Conservation (phyloP, 768 basidiomycete genomes). For the Leccinum truebloodii region DNA sequence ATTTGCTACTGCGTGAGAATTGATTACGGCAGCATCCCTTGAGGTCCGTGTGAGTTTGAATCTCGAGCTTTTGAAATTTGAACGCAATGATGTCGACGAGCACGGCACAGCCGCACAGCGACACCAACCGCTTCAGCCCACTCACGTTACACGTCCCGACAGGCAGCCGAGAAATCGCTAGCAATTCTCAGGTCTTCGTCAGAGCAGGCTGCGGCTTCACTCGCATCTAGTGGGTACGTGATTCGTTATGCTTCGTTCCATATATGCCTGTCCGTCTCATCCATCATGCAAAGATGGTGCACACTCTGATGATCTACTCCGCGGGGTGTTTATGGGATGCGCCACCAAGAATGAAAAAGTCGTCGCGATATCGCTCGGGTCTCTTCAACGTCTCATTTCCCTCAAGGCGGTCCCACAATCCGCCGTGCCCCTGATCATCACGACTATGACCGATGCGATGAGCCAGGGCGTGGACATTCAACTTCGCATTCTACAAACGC, state of each 20-base stretch:
- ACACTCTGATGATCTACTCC: slow-evolving; percentile 77
- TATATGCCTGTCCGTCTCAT: not conserved
- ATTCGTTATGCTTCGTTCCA: not conserved
- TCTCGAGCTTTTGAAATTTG: too few relatives aligned
- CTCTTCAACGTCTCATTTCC: slow-evolving; percentile 86
- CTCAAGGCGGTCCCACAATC: slow-evolving; percentile 83
- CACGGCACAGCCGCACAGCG: too few relatives aligned
- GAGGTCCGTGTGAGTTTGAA: too few relatives aligned
- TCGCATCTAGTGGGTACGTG: slow-evolving; percentile 66
- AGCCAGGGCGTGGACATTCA: slow-evolving; percentile 97
- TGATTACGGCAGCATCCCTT: not conserved
- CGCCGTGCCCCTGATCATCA: slow-evolving; percentile 76
- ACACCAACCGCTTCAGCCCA: too few relatives aligned
- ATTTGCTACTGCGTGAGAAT: not conserved
- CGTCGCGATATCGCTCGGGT: slow-evolving; percentile 87
- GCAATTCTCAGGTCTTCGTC: slow-evolving; percentile 79
- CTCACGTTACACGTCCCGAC: slow-evolving; percentile 4
- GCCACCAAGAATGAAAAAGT: slow-evolving; percentile 93
- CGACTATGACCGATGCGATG: too few relatives aligned
- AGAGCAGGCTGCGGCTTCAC: slow-evolving; percentile 69
- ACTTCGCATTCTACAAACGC: slow-evolving; percentile 87
- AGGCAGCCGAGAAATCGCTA: slow-evolving; percentile 89
- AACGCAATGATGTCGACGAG: too few relatives aligned
- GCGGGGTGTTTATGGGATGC: slow-evolving; percentile 92
- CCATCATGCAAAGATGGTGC: slow-evolving; percentile 60